Conservation (phyloP, 345 rosid species). For the Chamaenerion angustifolium region DNA sequence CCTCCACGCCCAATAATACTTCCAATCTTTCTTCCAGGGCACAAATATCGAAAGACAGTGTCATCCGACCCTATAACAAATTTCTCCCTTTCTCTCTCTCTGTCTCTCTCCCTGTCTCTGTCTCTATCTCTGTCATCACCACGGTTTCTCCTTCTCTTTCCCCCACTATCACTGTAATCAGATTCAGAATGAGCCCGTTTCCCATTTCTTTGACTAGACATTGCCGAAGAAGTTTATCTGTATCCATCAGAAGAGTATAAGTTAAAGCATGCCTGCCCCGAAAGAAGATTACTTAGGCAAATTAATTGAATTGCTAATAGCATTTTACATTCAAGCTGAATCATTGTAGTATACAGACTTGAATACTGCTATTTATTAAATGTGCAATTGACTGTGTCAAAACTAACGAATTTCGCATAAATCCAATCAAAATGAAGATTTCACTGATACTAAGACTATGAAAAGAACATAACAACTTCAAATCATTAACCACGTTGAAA, state of each 20-base stretch:
- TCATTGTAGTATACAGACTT: no score
- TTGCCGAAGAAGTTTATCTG: constrained; percentile 8
- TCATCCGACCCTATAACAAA: constrained; percentile 52
- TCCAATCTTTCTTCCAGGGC: constrained; percentile 80
- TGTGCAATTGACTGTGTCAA: no score
- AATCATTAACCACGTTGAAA: no score
- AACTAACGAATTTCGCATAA: no score
- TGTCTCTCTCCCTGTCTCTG: constrained; percentile 49
- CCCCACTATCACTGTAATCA: constrained; percentile 45
- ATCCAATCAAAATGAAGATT: no score
- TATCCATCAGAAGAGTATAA: neutral
- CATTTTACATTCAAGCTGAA: no score
- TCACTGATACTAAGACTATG: no score
- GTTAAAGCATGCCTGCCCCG: neutral
- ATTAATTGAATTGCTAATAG: no score
- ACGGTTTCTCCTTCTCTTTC: constrained; percentile 54
- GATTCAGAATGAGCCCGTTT: constrained; percentile 68
- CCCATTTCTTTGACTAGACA: constrained; percentile 80
- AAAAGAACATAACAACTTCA: no score
- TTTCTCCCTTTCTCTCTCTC: constrained; percentile 61
- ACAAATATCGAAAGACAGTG: constrained; percentile 72
- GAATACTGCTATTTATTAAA: no score
- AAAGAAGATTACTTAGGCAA: neutral
- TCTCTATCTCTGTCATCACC: constrained; percentile 54
- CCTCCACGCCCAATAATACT: constrained; percentile 94